Evolutionary conservation across 805 yeast species (phyloP).

Genomic region (Lipomyces yamadae): DNA sequence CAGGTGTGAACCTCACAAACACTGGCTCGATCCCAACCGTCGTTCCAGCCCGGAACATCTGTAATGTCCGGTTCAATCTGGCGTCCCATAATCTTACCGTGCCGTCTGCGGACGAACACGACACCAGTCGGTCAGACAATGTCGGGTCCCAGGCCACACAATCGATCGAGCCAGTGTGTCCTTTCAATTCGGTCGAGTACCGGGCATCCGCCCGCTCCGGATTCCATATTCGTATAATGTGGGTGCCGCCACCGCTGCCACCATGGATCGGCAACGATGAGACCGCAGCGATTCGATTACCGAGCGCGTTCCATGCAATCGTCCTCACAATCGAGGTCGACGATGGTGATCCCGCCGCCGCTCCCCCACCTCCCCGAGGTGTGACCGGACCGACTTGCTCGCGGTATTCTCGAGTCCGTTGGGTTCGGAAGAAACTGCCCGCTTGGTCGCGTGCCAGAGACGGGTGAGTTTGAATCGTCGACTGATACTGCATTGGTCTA

Average conservation of each 20-base stretch:
- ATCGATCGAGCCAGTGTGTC: conserved; percentile 51
- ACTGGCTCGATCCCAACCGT: conserved; percentile 1
- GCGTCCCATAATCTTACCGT: conserved; percentile 55
- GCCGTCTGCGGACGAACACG: conserved; percentile 55
- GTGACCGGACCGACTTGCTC: conserved; percentile 14
- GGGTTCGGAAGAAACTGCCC: conserved; percentile 13
- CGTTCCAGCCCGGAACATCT: background rate
- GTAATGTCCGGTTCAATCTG: conserved; percentile 42
- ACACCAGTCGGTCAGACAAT: conserved; percentile 53
- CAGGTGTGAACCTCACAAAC: conserved; percentile 22
- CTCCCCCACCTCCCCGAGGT: background rate
- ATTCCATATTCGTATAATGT: conserved; percentile 45
- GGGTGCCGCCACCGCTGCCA: background rate
- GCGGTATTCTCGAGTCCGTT: conserved; percentile 16
- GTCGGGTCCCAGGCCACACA: conserved; percentile 57
- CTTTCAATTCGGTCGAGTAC: conserved; percentile 47
- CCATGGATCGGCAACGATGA: conserved; percentile 5
- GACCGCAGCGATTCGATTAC: conserved; percentile 30
- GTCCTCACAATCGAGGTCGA: background rate
- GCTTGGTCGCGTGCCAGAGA: conserved; percentile 22
- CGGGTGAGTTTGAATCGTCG: conserved; percentile 5
- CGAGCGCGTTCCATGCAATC: conserved; percentile 35
- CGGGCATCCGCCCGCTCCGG: conserved; percentile 47
- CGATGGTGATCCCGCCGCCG: background rate
- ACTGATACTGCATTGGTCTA: background rate